These are phyloP conservation scores for Solanum lycopersicoides DNA, from an alignment of 257 asterid genomes.

Conservation along the genomic window DNA sequence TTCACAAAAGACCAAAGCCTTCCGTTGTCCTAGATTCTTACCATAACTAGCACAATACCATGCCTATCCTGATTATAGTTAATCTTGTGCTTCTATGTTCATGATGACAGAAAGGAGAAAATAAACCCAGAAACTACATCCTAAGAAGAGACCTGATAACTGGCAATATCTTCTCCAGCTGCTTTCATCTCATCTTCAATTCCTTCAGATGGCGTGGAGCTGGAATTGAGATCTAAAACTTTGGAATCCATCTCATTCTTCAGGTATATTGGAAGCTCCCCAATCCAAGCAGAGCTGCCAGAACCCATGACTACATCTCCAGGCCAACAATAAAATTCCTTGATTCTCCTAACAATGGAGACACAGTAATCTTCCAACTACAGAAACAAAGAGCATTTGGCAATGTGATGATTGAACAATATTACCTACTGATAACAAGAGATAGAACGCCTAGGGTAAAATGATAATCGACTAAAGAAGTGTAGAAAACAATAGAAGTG, in stretches of 20 bases:
- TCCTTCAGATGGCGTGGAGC: slow-evolving; percentile 18
- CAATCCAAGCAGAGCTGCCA: slow-evolving; percentile 44
- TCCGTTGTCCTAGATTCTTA: not conserved
- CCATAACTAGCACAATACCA: not conserved
- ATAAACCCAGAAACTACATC: not conserved
- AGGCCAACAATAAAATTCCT: slow-evolving; percentile 60
- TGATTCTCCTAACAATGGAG: slow-evolving; percentile 44
- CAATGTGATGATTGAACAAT: not conserved
- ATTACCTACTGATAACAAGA: not conserved
- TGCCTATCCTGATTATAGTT: not conserved
- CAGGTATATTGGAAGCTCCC: slow-evolving; percentile 55
- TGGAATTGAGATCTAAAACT: slow-evolving; percentile 20
- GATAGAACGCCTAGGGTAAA: not conserved
- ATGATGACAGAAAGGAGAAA: not conserved
- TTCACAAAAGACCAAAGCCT: not conserved
- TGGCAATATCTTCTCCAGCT: slow-evolving; percentile 62
- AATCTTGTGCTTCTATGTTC: not conserved
- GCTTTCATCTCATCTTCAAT: slow-evolving; percentile 45
- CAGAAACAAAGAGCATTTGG: slow-evolving; percentile 1
- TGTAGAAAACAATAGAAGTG: not conserved
- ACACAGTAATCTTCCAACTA: slow-evolving; percentile 56
- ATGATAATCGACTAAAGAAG: not conserved
- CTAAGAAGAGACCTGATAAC: slow-evolving; percentile 60
- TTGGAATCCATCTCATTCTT: slow-evolving; percentile 18
- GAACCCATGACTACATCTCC: slow-evolving; percentile 44